Evolutionary conservation across 306 rosid species (phyloP).

Genomic region (Acacia melanoxylon): DNA sequence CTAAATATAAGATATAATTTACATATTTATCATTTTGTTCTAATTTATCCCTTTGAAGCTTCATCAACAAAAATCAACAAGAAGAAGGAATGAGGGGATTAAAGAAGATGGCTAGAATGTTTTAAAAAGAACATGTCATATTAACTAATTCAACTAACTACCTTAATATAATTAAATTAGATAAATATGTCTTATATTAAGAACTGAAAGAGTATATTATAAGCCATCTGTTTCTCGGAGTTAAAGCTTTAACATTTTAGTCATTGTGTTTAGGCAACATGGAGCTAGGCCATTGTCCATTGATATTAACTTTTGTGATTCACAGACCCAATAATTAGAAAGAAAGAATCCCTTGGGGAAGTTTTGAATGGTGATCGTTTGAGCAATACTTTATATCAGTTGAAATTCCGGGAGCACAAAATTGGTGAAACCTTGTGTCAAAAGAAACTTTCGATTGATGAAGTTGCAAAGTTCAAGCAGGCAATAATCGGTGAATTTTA

Average conservation of each 20-base stretch:
- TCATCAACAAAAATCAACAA: too few relatives aligned
- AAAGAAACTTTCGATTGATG: conserved; percentile 59
- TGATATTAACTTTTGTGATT: conserved; percentile 19
- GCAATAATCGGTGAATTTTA: conserved; percentile 70
- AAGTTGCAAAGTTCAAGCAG: conserved; percentile 58
- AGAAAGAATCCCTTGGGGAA: conserved; percentile 87
- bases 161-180: too few relatives aligned
- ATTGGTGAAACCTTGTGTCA: conserved; percentile 49
- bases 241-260: not conserved
- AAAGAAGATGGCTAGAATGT: too few relatives aligned
- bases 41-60: too few relatives aligned
- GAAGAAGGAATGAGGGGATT: too few relatives aligned
- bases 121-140: too few relatives aligned
- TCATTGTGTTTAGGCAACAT: not conserved
- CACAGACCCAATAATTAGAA: conserved; percentile 68
- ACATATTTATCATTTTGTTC: too few relatives aligned
- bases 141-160: too few relatives aligned
- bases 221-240: not conserved
- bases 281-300: not conserved
- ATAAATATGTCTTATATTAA: too few relatives aligned
- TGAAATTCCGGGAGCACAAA: conserved; percentile 62
- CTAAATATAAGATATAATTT: too few relatives aligned
- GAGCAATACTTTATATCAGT: conserved; percentile 54
- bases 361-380: conserved; percentile 84
- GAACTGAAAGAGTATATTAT: too few relatives aligned